Conservation (phyloP, 1,139 yeast genomes). For the Candida anutae region DNA sequence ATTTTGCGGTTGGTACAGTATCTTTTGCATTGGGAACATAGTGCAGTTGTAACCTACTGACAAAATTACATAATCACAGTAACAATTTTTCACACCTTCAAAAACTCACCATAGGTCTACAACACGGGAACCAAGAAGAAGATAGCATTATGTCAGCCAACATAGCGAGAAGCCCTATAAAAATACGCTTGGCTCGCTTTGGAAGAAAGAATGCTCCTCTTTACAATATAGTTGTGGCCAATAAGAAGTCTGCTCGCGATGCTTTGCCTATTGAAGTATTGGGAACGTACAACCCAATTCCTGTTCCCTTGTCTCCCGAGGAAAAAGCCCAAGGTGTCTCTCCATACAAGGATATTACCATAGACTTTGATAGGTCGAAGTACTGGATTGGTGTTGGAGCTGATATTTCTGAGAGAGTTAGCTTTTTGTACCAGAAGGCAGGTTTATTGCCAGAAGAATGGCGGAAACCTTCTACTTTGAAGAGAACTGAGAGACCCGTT, state of each 20-base stretch:
- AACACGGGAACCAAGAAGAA: no score
- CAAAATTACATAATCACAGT: no score
- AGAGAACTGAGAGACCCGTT: slow-evolving; percentile 24
- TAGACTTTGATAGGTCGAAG: slow-evolving; percentile 87
- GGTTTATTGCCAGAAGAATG: slow-evolving; percentile 69
- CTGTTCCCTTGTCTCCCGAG: slow-evolving; percentile 59
- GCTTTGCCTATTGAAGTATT: slow-evolving; percentile 88
- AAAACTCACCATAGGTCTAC: no score
- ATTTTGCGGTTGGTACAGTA: no score
- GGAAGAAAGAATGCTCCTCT: slow-evolving; percentile 86
- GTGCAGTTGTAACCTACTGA: no score
- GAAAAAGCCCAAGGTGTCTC: slow-evolving; percentile 44
- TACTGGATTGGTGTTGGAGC: slow-evolving; percentile 99
- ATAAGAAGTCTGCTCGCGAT: slow-evolving; percentile 66
- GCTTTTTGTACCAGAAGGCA: slow-evolving; percentile 69
- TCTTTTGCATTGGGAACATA: no score
- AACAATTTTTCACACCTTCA: no score
- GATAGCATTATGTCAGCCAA: no score
- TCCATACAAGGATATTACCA: slow-evolving; percentile 69
- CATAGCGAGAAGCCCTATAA: slow-evolving; percentile 18
- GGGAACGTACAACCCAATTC: slow-evolving; percentile 87
- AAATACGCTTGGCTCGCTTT: slow-evolving; percentile 86
- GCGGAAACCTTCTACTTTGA: slow-evolving; percentile 44
- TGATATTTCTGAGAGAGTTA: slow-evolving; percentile 80
- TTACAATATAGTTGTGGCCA: slow-evolving; percentile 87